Conservation (phyloP, 768 basidiomycete genomes). For the Wakefieldia striispora region DNA sequence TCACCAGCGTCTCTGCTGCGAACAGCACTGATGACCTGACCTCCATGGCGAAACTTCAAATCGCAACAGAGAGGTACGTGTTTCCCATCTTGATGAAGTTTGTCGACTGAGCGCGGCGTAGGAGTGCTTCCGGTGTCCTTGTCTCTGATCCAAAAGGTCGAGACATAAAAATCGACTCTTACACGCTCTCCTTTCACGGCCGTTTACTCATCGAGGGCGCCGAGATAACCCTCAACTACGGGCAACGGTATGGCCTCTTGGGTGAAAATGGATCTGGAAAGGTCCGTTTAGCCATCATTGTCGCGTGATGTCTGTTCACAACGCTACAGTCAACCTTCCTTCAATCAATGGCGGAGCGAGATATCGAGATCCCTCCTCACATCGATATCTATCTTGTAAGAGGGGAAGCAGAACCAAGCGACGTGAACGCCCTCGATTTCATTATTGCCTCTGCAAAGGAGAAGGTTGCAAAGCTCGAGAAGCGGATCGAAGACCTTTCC, state of each 20-base stretch:
- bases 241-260: conserved; percentile 90
- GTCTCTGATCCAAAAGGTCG: conserved; percentile 90
- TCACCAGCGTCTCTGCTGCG: conserved; percentile 80
- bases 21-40: conserved; percentile 77
- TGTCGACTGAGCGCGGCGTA: conserved; percentile 29
- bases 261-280: conserved; percentile 99
- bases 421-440: conserved; percentile 95
- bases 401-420: conserved; percentile 94
- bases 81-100: too few relatives aligned
- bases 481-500: conserved; percentile 90
- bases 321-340: conserved; percentile 83
- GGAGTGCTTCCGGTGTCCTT: conserved; percentile 89
- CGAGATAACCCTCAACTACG: conserved; percentile 81
- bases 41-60: conserved; percentile 83
- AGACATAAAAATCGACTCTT: conserved; percentile 97
- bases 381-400: conserved; percentile 97
- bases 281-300: conserved; percentile 43
- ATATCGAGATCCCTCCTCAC: conserved; percentile 91
- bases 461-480: conserved; percentile 92
- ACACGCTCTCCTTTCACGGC: conserved; percentile 96
- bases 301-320: conserved; percentile 7
- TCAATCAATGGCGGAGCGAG: conserved; percentile 92
- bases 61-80: conserved; percentile 85
- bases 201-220: conserved; percentile 68
- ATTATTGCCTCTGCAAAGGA: conserved; percentile 89